A percentile compares a stretch with the other conserved stretches of the same genome.
Evolutionary conservation across 1,139 yeast genomes (phyloP).

Genomic region (Yamadazyma friedrichii): DNA sequence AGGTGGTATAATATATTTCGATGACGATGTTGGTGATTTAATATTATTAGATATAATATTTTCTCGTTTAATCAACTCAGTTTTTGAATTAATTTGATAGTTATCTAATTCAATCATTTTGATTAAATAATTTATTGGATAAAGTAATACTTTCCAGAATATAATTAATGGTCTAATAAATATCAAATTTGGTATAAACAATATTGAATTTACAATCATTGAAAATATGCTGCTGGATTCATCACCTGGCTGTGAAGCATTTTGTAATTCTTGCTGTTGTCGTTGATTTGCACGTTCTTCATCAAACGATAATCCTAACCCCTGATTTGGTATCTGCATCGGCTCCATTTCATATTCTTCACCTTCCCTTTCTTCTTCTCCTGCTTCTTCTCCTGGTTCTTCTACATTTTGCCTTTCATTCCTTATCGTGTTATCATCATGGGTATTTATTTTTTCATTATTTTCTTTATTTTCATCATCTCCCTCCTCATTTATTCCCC

Average conservation of each 20-base stretch:
- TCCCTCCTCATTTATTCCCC: too few relatives aligned
- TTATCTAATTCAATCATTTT: slow-evolving; percentile 13
- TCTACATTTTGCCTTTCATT: neutral
- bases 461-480: slow-evolving; percentile 3
- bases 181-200: slow-evolving; percentile 22
- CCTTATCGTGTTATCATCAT: neutral
- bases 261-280: neutral
- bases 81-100: slow-evolving; percentile 24
- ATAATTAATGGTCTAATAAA: slow-evolving; percentile 20
- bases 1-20: slow-evolving; percentile 49
- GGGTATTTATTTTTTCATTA: neutral
- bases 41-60: slow-evolving; percentile 43
- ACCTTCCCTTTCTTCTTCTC: neutral
- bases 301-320: slow-evolving; percentile 1
- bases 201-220: slow-evolving; percentile 10
- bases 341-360: neutral
- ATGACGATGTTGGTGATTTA: slow-evolving; percentile 57
- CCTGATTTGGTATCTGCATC: neutral
- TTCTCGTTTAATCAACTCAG: slow-evolving; percentile 43
- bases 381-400: neutral
- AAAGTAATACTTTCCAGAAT: slow-evolving; percentile 20
- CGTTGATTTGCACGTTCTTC: neutral
- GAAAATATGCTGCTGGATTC: neutral
- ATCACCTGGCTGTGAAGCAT: neutral
- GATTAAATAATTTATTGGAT: slow-evolving; percentile 19